These are phyloP conservation scores for Fusarium goolgardi DNA, from an alignment of 2,329 filamentous ascomycete genomes.

Conservation along the genomic window DNA sequence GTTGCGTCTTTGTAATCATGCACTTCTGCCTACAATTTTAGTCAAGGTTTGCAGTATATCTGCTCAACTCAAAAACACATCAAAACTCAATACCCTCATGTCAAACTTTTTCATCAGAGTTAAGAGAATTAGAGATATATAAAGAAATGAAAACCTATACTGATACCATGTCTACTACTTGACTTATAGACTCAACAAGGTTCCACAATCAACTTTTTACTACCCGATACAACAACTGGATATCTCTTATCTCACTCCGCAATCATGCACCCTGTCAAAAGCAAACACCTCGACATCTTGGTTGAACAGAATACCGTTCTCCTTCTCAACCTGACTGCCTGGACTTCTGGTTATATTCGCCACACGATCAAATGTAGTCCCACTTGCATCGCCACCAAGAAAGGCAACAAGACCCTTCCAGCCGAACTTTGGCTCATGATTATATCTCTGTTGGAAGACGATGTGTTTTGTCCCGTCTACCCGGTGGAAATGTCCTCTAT, in stretches of 20 bases:
- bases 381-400: neutral
- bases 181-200: fast-evolving
- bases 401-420: neutral
- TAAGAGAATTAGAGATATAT: neutral
- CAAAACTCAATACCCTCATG: neutral
- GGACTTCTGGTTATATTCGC: neutral
- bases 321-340: neutral
- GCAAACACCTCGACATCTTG: fast-evolving
- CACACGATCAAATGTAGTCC: fast-evolving
- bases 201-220: too few species aligned
- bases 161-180: fast-evolving
- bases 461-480: neutral
- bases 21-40: fast-evolving
- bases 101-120: fast-evolving
- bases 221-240: neutral
- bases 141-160: neutral
- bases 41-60: neutral
- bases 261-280: neutral
- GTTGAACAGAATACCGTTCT: neutral
- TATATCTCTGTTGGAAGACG: neutral
- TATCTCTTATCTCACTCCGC: too few species aligned
- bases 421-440: slow-evolving; percentile 9
- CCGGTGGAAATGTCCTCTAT: neutral
- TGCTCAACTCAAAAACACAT: neutral
- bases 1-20: fast-evolving